phyloP scores from a whole-genome alignment of 176 grass and related monocot genomes.

The Chloris gayana region DNA sequence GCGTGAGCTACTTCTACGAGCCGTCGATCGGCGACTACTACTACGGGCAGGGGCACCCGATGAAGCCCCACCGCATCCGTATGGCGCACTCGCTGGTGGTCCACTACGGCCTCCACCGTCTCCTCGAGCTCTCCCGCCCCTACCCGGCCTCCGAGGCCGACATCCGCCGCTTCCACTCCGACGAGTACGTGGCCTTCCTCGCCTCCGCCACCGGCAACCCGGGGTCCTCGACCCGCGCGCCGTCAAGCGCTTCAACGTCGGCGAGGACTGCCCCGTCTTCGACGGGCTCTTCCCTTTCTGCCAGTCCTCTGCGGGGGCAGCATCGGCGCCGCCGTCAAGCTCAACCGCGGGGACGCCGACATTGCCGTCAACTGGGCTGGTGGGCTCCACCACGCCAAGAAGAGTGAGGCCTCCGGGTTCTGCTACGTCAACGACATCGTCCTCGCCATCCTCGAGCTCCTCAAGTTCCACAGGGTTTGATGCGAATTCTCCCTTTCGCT shows the following conservation, averaged over 20 bases:
- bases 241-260: constrained; percentile 83
- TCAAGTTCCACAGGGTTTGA: constrained; percentile 77
- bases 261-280: constrained; percentile 92
- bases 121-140: constrained; percentile 73
- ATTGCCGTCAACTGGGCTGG: constrained; percentile 93
- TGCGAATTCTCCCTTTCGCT: neutral
- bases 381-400: constrained; percentile 91
- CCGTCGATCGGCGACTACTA: constrained; percentile 91
- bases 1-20: constrained; percentile 97
- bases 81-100: constrained; percentile 91
- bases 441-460: constrained; percentile 87
- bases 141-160: constrained; percentile 66
- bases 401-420: constrained; percentile 83
- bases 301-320: constrained; percentile 73
- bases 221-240: constrained; percentile 32
- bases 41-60: constrained; percentile 94
- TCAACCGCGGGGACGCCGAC: constrained; percentile 82
- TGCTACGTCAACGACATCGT: constrained; percentile 95
- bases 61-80: constrained; percentile 95
- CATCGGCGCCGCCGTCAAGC: constrained; percentile 84
- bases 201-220: constrained; percentile 53
- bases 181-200: constrained; percentile 77
- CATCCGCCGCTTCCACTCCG: constrained; percentile 84
- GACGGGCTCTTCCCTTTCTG: constrained; percentile 87
- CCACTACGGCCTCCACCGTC: constrained; percentile 86